A percentile compares a stretch with the other conserved stretches of the same genome.
Evolutionary conservation across 805 yeast genomes (phyloP).

Genomic region (Metschnikowia aberdeeniae): DNA sequence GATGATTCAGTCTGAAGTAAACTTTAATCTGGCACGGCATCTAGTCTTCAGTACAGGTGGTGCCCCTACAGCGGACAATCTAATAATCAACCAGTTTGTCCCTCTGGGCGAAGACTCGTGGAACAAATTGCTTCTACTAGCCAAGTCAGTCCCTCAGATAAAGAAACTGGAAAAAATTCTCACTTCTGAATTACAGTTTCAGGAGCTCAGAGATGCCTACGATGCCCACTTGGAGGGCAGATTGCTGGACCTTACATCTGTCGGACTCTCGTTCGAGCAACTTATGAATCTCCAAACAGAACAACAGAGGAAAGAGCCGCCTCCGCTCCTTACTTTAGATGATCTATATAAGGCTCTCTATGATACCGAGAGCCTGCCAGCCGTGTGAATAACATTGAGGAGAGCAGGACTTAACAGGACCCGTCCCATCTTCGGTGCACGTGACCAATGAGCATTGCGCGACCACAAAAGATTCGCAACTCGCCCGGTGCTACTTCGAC

Average conservation of each 20-base stretch:
- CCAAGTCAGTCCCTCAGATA: slow-evolving; percentile 22
- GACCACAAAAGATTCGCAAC: slow-evolving; percentile 1
- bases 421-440: background rate
- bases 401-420: no score
- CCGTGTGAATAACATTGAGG: no score
- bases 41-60: slow-evolving; percentile 8
- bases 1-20: slow-evolving; percentile 1
- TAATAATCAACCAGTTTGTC: slow-evolving; percentile 26
- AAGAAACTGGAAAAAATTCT: slow-evolving; percentile 1
- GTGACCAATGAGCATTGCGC: slow-evolving; percentile 1
- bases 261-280: background rate
- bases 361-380: background rate
- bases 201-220: slow-evolving; percentile 17
- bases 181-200: slow-evolving; percentile 15
- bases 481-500: background rate
- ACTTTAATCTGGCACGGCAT: background rate
- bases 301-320: background rate
- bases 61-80: slow-evolving; percentile 2
- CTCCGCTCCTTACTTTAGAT: background rate
- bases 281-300: background rate
- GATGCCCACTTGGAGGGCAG: slow-evolving; percentile 6
- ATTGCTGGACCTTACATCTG: background rate
- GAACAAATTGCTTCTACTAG: slow-evolving; percentile 42
- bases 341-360: background rate
- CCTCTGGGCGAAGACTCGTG: slow-evolving; percentile 52